Conservation (phyloP, 345 rosid species). For the Hevea brasiliensis region DNA sequence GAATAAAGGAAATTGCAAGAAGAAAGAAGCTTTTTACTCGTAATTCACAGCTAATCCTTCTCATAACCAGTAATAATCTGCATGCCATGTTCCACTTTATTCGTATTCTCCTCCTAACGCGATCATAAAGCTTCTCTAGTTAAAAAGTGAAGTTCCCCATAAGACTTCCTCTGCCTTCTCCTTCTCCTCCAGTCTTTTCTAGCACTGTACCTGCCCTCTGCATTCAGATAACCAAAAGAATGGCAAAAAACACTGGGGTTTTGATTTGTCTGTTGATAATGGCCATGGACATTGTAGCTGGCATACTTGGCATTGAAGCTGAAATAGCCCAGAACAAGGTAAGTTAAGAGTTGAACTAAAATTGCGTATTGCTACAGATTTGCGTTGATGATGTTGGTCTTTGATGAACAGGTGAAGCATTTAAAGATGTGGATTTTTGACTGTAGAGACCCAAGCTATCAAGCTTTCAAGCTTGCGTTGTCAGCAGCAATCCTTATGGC, state of each 20-base stretch:
- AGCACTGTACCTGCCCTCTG: neutral
- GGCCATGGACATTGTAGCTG: constrained; percentile 55
- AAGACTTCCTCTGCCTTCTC: constrained; percentile 18
- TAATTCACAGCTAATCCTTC: constrained; percentile 28
- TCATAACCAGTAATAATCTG: constrained; percentile 10
- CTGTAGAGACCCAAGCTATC: constrained; percentile 73
- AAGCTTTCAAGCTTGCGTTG: constrained; percentile 74
- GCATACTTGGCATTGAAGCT: constrained; percentile 59
- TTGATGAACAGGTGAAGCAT: constrained; percentile 61
- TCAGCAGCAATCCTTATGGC: constrained; percentile 63
- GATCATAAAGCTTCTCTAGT: constrained; percentile 6
- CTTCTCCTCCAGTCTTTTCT: constrained; percentile 1
- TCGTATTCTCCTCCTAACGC: constrained; percentile 32
- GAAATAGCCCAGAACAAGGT: constrained; percentile 58
- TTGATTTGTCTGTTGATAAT: constrained; percentile 50
- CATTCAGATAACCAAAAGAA: neutral
- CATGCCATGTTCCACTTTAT: constrained; percentile 33
- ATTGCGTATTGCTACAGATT: neutral
- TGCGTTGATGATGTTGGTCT: neutral
- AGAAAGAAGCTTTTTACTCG: constrained; percentile 28
- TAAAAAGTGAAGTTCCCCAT: neutral
- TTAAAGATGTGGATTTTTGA: constrained; percentile 67
- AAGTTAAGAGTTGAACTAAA: neutral
- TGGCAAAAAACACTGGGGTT: constrained; percentile 39
- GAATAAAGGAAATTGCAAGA: constrained; percentile 32